A percentile compares a stretch with the other conserved stretches of the same genome.
phyloP scores from a whole-genome alignment of 208 protist genomes.

The Kentomonas sorsogonicus region DNA sequence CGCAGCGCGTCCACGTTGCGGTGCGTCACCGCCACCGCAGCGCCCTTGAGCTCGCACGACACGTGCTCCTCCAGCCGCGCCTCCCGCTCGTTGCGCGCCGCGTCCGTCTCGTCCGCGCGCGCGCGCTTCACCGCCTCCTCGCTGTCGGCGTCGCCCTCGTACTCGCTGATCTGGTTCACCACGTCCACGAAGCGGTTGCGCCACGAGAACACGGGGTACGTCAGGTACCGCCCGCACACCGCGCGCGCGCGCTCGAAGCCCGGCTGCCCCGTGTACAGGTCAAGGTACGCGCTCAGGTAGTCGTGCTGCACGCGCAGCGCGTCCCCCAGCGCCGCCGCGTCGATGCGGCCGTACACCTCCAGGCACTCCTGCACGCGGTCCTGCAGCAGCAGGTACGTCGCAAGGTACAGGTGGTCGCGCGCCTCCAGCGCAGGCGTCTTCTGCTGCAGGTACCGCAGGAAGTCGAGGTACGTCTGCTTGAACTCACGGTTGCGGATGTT shows the following conservation, averaged over 20 bases:
- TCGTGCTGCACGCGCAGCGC: slow-evolving; percentile 12
- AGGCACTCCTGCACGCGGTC: slow-evolving; percentile 12
- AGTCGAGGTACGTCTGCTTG: slow-evolving; percentile 9
- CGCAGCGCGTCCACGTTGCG: background rate
- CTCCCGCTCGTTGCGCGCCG: background rate
- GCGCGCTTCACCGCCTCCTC: background rate
- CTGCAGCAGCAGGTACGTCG: slow-evolving; percentile 16
- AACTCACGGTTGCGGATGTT: slow-evolving; percentile 17
- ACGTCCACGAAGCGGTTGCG: slow-evolving; percentile 20
- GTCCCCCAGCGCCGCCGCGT: background rate
- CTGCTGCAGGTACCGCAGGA: slow-evolving; percentile 11
- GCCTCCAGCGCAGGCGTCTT: slow-evolving; percentile 5
- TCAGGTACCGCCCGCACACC: slow-evolving; percentile 12
- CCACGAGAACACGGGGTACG: slow-evolving; percentile 18
- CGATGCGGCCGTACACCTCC: slow-evolving; percentile 4
- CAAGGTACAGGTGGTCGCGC: slow-evolving; percentile 9
- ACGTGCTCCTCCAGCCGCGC: slow-evolving; percentile 9
- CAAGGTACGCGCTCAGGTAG: slow-evolving; percentile 17
- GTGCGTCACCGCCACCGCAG: slow-evolving; percentile 4
- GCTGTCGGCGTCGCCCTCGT: slow-evolving; percentile 6
- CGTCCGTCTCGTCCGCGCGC: slow-evolving; percentile 7
- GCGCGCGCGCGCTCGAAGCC: slow-evolving; percentile 5
- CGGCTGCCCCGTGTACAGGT: slow-evolving; percentile 7
- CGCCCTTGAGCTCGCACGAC: slow-evolving; percentile 7
- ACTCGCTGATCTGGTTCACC: slow-evolving; percentile 14